phyloP scores from a whole-genome alignment of 495 filamentous ascomycete species.

The Endocarpon pusillum region DNA sequence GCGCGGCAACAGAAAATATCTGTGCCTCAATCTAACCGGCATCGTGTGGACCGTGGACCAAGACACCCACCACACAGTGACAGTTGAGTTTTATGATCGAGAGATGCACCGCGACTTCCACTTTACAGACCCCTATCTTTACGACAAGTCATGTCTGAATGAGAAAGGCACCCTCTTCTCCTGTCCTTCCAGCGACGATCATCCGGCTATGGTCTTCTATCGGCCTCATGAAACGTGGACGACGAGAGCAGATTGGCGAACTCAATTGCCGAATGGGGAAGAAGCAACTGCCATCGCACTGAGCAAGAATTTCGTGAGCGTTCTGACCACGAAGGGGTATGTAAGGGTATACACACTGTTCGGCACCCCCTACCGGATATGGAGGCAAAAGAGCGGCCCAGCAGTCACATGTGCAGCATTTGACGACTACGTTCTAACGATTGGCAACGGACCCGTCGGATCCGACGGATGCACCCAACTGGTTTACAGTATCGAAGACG shows the following conservation, averaged over 20 bases:
- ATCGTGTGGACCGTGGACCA: conserved; percentile 96
- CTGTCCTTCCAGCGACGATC: conserved; percentile 48
- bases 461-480: conserved; percentile 55
- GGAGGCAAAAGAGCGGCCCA: conserved; percentile 74
- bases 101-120: conserved; percentile 87
- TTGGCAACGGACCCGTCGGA: conserved; percentile 78
- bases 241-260: conserved; percentile 76
- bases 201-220: conserved; percentile 79
- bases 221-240: conserved; percentile 97
- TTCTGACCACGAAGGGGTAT: conserved; percentile 68
- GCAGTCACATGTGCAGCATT: conserved; percentile 84
- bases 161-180: conserved; percentile 80
- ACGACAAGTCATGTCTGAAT: conserved; percentile 88
- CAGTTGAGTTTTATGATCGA: conserved; percentile 92
- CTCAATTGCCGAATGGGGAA: conserved; percentile 64
- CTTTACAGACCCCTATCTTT: conserved; percentile 82
- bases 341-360: conserved; percentile 86
- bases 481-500: conserved; percentile 78
- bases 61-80: conserved; percentile 85
- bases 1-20: conserved; percentile 82
- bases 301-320: conserved; percentile 77
- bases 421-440: conserved; percentile 82
- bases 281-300: conserved; percentile 57
- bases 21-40: conserved; percentile 83
- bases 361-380: conserved; percentile 73